Evolutionary conservation across 352 stramenopile species (phyloP).

Genomic region (Pythium volutum): DNA sequence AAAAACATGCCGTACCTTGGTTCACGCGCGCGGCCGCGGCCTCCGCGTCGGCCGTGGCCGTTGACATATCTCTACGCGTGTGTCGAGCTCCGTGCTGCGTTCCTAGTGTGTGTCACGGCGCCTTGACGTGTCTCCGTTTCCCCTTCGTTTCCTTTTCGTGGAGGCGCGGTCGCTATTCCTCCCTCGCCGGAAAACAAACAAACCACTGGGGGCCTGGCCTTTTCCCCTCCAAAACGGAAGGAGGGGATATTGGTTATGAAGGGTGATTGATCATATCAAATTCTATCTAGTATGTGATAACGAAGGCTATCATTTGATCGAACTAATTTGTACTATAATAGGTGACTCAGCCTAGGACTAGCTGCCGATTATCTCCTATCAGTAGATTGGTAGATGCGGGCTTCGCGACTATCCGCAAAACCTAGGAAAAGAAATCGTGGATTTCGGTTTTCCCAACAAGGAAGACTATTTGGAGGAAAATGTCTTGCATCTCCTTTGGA

Average conservation of each 20-base stretch:
- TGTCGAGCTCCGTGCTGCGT: not conserved
- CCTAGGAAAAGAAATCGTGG: not conserved
- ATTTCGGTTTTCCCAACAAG: not conserved
- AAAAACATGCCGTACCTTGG: conserved; percentile 15
- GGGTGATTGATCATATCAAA: conserved; percentile 11
- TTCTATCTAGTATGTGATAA: not conserved
- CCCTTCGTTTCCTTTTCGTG: conserved; percentile 9
- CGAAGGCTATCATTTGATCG: no score
- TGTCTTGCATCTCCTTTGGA: no score
- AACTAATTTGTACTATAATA: no score
- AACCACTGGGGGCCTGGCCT: not conserved
- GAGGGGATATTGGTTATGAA: conserved; percentile 4
- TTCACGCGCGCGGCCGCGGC: conserved; percentile 21
- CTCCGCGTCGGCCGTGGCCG: conserved; percentile 10
- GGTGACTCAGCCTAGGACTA: not conserved
- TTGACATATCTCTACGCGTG: conserved; percentile 10
- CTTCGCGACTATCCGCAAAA: not conserved
- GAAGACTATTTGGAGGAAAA: not conserved
- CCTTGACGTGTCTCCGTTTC: conserved; percentile 4
- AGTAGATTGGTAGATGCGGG: no score
- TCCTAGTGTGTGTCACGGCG: not conserved
- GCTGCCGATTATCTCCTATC: no score
- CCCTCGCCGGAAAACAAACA: not conserved
- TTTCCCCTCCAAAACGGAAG: conserved; percentile 4
- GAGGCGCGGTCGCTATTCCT: not conserved